Evolutionary conservation across 1,284 basidiomycete genomes (phyloP), one percentile per base, ranked within the genome.

Genomic region (Mycosarcoma mackinlayi): DNA sequence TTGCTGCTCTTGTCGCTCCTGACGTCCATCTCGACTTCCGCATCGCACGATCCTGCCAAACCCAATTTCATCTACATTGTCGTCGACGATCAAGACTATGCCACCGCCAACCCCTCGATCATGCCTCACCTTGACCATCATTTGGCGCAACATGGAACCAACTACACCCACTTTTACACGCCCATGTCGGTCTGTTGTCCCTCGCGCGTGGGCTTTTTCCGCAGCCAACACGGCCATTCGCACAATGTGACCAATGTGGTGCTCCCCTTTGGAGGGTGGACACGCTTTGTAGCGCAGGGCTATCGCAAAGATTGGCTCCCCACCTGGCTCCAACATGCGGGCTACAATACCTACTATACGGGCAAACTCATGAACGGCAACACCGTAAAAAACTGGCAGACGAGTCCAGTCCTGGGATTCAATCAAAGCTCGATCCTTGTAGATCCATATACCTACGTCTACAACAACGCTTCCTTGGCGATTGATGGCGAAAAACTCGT

Each of bases 321-420:
- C 14, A 34, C 49, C 9, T 52, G 49, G 49, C 37, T 52, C n/a
- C 49, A 52, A 19, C 18, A 18, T 6, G 49, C 49, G 19, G 49
- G 49, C 2, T 52, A 52, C 40, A 35, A 35, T 19, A 51, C 49
- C 9, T 51, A 40, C 28, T 51, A 51, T 30, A 41, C 38, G 14
- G 49, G 49, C 49, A 51, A 51, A 23, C 49, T 51, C 4, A 51
- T 51, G 49, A 51, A 51, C 19, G 49, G 49, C 38, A 51, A 51
- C 21, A 51, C 49, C 11, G 21, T 51, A 27, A 41, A 13, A 10
- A 51, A 51, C 21, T 40, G 38, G 38, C 24, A 53, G 40, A 53
- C 33, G 16, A 37, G 40, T 19, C 40, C 50, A 1, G 40, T 42
- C 2, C 40, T 25, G 9, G 50, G 50, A 11, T 44, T 53, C 50